Base-by-base conservation (phyloP, 2,329 filamentous ascomycete genomes). In the Pseudogymnoascus sp. region DNA sequence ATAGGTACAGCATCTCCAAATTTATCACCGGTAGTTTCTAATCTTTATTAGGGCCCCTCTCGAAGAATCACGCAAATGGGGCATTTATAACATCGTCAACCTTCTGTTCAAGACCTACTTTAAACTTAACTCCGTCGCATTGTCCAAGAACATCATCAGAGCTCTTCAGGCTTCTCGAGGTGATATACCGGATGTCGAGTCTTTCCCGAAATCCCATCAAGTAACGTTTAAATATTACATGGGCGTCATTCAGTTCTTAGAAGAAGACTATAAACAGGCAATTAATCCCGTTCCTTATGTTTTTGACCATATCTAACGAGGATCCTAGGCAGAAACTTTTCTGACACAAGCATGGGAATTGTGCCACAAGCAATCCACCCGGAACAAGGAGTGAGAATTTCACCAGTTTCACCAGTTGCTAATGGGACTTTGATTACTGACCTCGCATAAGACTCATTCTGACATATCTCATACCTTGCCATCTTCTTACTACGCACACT, bases 31-130 rank as follows among this genome's bases (percentile, higher is more conserved):
- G 25, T 62, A 52, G 58, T 36, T 16, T 42, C n/a, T 67, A 58
- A 63, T 60, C 25, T 35, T 25, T 7, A 49, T 61, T 70, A 93
- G 91, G 75, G 89, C 90, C 64, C 86, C 89, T 12, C 79, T 97
- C 49, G 86, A 92, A 71, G 89, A 96, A 70, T 97, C 93, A 7
- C 86, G 94, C 62, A 99, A 97, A 83, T 99, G 94, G 94, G 95
- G 91, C 5, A 90, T 96, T 58, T 99, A 99, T 78, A 92, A 92
- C 74, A 88, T 93, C 67, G 91, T 92, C 71, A 97, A 96, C 72
- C 82, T 99, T 6, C 81, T 97, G 12, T 99, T 99, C 84, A 97
- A 97, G 77, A 97, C 92, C 1, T 97, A 97, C 75, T 99, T 99
- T 80, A 95, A 91, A 78, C 80, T 97, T 66, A 96, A 96, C 76